These are phyloP conservation scores for Kandelia obovata DNA, from an alignment of 345 rosid species.

Conservation along the genomic window DNA sequence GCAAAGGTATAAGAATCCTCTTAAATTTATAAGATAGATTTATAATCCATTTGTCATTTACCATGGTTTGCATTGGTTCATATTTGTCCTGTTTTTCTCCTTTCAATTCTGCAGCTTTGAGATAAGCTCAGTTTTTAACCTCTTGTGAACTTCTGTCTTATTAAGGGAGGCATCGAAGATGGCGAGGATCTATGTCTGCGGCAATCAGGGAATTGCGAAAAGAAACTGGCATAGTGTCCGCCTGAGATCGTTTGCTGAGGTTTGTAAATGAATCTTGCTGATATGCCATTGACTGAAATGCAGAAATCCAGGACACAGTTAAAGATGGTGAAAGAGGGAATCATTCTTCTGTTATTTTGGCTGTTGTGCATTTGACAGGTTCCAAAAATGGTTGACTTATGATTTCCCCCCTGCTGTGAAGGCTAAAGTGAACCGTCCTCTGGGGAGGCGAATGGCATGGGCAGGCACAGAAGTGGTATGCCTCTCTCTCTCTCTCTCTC, in stretches of 20 bases:
- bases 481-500: constrained; percentile 4
- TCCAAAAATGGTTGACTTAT: constrained; percentile 86
- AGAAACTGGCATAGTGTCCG: constrained; percentile 92
- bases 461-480: constrained; percentile 92
- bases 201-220: constrained; percentile 79
- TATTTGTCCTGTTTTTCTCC: constrained; percentile 4
- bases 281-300: background rate
- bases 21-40: background rate
- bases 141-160: constrained; percentile 13
- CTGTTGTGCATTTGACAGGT: constrained; percentile 52
- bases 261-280: constrained; percentile 15
- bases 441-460: constrained; percentile 99
- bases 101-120: background rate
- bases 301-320: too few relatives aligned
- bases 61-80: background rate
- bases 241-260: constrained; percentile 85
- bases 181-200: constrained; percentile 82
- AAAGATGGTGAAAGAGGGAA: too few relatives aligned
- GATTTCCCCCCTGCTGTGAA: constrained; percentile 92
- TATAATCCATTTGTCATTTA: background rate
- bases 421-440: constrained; percentile 91
- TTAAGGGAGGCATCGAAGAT: constrained; percentile 91
- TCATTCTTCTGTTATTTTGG: background rate
- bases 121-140: constrained; percentile 3
- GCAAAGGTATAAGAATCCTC: too few relatives aligned